phyloP scores from a whole-genome alignment of 2,329 filamentous ascomycete species.

The Moelleriella libera region DNA sequence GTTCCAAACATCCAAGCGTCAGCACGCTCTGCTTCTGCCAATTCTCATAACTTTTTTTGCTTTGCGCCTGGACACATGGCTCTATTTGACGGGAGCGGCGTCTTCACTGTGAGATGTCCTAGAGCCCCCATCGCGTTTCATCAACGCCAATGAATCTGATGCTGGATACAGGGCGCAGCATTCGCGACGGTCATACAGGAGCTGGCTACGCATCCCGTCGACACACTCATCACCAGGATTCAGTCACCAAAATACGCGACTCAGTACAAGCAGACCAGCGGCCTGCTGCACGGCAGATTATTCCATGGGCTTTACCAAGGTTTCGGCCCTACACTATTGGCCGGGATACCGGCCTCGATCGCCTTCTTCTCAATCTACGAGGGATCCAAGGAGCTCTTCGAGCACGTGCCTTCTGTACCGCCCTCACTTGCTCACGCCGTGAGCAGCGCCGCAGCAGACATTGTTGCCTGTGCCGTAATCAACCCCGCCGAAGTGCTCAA shows the following conservation, averaged over 20 bases:
- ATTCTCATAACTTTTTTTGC: too few relatives aligned
- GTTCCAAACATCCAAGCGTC: too few relatives aligned
- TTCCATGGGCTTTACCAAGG: constrained; percentile 9
- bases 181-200: constrained; percentile 5
- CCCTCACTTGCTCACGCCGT: constrained; percentile 4
- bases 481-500: constrained; percentile 9
- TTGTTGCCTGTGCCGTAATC: constrained; percentile 7
- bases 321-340: constrained; percentile 8
- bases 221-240: constrained; percentile 8
- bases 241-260: constrained; percentile 7
- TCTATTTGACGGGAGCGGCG: not conserved
- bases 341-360: constrained; percentile 6
- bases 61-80: not conserved
- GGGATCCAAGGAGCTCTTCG: constrained; percentile 3
- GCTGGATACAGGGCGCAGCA: constrained; percentile 1
- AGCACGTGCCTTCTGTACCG: constrained; percentile 1
- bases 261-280: constrained; percentile 5
- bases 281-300: constrained; percentile 4
- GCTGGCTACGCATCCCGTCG: constrained; percentile 7
- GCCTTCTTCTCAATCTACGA: constrained; percentile 9
- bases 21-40: too few relatives aligned
- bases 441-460: constrained; percentile 7
- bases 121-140: not conserved
- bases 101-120: not conserved
- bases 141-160: not conserved